A percentile compares a stretch with the other conserved stretches of the same genome.
Conservation (phyloP, 1,284 basidiomycete species). For the Ustilago xerochloae region DNA sequence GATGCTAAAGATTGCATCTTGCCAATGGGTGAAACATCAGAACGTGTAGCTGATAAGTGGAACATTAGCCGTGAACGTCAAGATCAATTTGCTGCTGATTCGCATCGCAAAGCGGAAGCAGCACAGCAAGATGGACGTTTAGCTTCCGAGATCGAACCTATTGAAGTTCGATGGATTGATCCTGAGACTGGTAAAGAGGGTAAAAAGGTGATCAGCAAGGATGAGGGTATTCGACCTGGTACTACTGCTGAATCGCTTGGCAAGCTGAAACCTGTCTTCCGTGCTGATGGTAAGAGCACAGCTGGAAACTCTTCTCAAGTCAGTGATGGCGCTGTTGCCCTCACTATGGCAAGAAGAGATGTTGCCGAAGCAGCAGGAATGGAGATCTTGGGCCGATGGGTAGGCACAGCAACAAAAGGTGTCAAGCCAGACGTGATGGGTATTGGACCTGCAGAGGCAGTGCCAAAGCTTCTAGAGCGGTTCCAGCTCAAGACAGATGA, state of each 20-base stretch:
- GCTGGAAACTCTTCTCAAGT: constrained; percentile 67
- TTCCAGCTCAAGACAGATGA: constrained; percentile 56
- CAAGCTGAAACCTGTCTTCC: constrained; percentile 65
- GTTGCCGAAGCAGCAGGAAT: constrained; percentile 61
- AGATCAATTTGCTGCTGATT: constrained; percentile 61
- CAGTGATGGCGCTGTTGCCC: constrained; percentile 62
- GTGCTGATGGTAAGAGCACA: constrained; percentile 53
- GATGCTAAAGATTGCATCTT: constrained; percentile 67
- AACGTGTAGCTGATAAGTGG: constrained; percentile 60
- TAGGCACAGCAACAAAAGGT: constrained; percentile 59
- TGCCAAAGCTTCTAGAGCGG: constrained; percentile 61
- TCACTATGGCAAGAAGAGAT: constrained; percentile 61
- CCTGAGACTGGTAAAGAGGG: constrained; percentile 55
- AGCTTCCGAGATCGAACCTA: constrained; percentile 61
- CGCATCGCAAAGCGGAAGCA: constrained; percentile 55
- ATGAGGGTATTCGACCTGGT: constrained; percentile 63
- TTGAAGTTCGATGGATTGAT: constrained; percentile 58
- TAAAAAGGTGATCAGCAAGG: constrained; percentile 57
- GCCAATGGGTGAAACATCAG: constrained; percentile 66
- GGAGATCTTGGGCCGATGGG: constrained; percentile 62
- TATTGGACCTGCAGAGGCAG: constrained; percentile 61
- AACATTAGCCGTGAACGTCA: constrained; percentile 55
- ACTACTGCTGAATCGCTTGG: constrained; percentile 51
- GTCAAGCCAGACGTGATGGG: constrained; percentile 67
- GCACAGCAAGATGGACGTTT: constrained; percentile 60